Conservation (phyloP, 2,329 filamentous ascomycete species). For the Ophiocordyceps robertsii region DNA sequence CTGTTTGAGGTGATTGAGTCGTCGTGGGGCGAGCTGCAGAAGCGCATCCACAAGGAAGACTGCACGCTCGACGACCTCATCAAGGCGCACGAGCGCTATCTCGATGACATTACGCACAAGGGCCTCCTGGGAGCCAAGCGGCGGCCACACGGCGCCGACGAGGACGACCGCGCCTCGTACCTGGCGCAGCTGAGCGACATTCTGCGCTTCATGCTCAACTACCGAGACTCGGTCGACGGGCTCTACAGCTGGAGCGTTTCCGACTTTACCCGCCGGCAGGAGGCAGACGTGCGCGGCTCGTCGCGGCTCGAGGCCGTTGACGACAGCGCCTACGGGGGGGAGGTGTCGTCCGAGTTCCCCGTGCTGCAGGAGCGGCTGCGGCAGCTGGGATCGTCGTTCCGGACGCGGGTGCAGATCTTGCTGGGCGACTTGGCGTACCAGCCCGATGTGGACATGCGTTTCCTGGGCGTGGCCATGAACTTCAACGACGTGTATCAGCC, state of each 20-base stretch:
- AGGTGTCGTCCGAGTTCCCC: slow-evolving; percentile 54
- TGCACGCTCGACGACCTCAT: slow-evolving; percentile 94
- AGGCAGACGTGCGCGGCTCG: slow-evolving; percentile 63
- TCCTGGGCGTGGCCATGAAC: slow-evolving; percentile 95
- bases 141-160: slow-evolving; percentile 27
- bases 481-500: slow-evolving; percentile 95
- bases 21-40: slow-evolving; percentile 83
- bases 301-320: slow-evolving; percentile 23
- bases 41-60: slow-evolving; percentile 67
- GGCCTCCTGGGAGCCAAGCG: slow-evolving; percentile 70
- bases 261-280: slow-evolving; percentile 86
- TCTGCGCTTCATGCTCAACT: slow-evolving; percentile 83
- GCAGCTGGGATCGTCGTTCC: slow-evolving; percentile 63
- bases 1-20: slow-evolving; percentile 97
- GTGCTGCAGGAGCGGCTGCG: slow-evolving; percentile 61
- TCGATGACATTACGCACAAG: slow-evolving; percentile 91
- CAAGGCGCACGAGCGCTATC: slow-evolving; percentile 76
- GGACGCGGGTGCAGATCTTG: slow-evolving; percentile 61
- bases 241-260: slow-evolving; percentile 91
- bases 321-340: slow-evolving; percentile 28
- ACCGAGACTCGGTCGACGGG: slow-evolving; percentile 85
- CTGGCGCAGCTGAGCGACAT: slow-evolving; percentile 86
- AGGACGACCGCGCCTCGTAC: slow-evolving; percentile 64
- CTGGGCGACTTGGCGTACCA: slow-evolving; percentile 87
- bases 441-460: slow-evolving; percentile 87